These are phyloP conservation scores for Astrothelium macrocarpum DNA, from an alignment of 495 filamentous ascomycete species.

Conservation along the genomic window DNA sequence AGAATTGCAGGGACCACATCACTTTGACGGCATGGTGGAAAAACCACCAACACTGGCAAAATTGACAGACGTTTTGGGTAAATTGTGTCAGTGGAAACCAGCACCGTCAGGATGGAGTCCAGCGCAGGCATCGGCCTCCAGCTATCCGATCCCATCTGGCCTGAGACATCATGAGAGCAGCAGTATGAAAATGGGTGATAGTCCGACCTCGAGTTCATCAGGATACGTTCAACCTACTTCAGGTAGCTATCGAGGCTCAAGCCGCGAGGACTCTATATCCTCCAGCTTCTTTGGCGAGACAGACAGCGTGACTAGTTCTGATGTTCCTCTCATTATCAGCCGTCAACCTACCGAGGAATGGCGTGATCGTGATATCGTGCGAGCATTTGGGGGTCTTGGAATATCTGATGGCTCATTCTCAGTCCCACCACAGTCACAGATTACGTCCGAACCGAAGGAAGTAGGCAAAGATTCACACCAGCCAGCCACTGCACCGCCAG, in stretches of 20 bases:
- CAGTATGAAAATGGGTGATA: conserved; percentile 57
- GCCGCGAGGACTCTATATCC: conserved; percentile 73
- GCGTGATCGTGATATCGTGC: conserved; percentile 36
- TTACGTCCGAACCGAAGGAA: conserved; percentile 11
- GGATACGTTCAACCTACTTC: conserved; percentile 59
- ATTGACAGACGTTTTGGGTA: conserved; percentile 72
- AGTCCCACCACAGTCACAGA: conserved; percentile 6
- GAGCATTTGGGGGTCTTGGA: conserved; percentile 55
- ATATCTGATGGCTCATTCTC: conserved; percentile 45
- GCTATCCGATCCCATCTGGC: conserved; percentile 47
- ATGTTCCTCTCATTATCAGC: conserved; percentile 65
- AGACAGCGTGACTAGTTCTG: conserved; percentile 68
- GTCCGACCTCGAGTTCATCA: conserved; percentile 74
- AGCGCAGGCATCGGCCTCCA: conserved; percentile 29
- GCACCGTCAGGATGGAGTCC: conserved; percentile 42
- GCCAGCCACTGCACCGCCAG: neutral
- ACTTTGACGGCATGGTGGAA: conserved; percentile 89
- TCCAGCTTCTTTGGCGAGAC: conserved; percentile 80
- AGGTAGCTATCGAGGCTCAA: conserved; percentile 66
- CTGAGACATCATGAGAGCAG: conserved; percentile 44
- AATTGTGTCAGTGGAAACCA: conserved; percentile 87
- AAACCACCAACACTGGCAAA: conserved; percentile 90
- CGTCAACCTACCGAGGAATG: conserved; percentile 62
- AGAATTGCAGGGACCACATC: conserved; percentile 83
- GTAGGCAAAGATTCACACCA: neutral